Base-by-base conservation (phyloP, 2,329 filamentous ascomycete species). In the Cladosporium sp. region DNA sequence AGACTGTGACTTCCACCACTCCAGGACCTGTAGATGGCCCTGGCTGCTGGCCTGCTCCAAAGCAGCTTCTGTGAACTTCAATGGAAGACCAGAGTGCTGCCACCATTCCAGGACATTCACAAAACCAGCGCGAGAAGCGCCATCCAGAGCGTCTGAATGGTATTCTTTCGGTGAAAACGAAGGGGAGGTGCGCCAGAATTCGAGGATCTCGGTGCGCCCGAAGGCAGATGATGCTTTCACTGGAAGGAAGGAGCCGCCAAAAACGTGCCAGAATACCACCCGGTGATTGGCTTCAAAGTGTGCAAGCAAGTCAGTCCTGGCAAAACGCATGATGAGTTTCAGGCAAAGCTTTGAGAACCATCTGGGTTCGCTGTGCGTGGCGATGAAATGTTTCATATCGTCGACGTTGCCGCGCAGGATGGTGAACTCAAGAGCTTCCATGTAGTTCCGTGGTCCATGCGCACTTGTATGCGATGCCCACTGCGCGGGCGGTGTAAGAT, bases 261-360 rank as follows among this genome's bases (percentile, higher is more conserved):
- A 93, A 32, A 93, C 95, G 2, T 89, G 88, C 85, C 90, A 93
- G 79, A 96, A 95, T 3, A 97, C 86, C 66, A 96, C 87, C 62
- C 86, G 85, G 77, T 86, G 85, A 58, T 87, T 82, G 26, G 85
- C 84, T 69, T 90, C 88, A 0, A 92, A 81, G 72, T 90, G 93
- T 2, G 86, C 86, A 36, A 98, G 85, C 3, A 97, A 87, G 14
- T 91, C 87, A 18, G 89, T 90, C 70, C 94, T 89, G 49, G 89
- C 91, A 76, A 97, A 97, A 70, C 95, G 93, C 81, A 97, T 92
- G 71, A 97, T 93, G 48, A 97, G 86, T 73, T 93, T 93, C 67
- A 95, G 91, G 43, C 91, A 91, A 1, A 96, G 83, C 2, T 89
- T 89, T 0, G 93, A 95, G 14, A 97, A 83, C 69, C 92, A 90